Evolutionary conservation across 1,284 basidiomycete species (phyloP), one percentile per base, ranked within the genome.

Genomic region (Puccinia triticina): DNA sequence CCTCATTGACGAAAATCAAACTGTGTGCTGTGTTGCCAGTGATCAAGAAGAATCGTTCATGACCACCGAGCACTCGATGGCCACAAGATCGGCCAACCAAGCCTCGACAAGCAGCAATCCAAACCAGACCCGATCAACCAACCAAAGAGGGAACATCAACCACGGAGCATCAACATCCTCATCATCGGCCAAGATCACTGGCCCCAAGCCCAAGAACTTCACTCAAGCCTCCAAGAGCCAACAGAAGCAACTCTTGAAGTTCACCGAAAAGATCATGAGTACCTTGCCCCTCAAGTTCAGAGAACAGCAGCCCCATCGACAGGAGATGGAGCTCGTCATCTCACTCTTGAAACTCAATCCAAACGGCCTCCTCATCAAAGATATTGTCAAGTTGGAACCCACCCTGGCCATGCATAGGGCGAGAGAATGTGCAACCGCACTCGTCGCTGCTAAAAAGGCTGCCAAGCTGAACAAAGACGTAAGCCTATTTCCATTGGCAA

Each of bases 241-340:
- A 48, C 69, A 73, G 48, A 72, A 73, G 26, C 64, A 69, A 59
- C 37, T 79, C 0, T 14, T 79, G 1, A 81, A 64, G 59, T 81
- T 61, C 43, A 81, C 53, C 18, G 40, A 81, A 48, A 55, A 53
- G 2, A 61, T 81, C 55, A 43, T 73, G 53, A 14, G 3, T 5
- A 55, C 34, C 21, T 64, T 81, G 14, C 78, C 78, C 0, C n/a
- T 81, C 29, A 81, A 74, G 26, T 81, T 37, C 43, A 73, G 69
- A 23, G 78, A 81, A 64, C 29, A 81, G 40, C 55, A 73, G 50
- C 67, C 78, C 21, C 66, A 71, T 59, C 32, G 69, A 74, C 32
- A 40, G 3, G 78, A 81, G 40, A 81, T 81, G 78, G 78, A 81
- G 43, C 43, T 53, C 4, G 78, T 81, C 7, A 72, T 81, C 55